Evolutionary conservation across 495 filamentous ascomycete species (phyloP), one percentile per base, ranked within the genome.

Genomic region (Cenococcum geophilum): DNA sequence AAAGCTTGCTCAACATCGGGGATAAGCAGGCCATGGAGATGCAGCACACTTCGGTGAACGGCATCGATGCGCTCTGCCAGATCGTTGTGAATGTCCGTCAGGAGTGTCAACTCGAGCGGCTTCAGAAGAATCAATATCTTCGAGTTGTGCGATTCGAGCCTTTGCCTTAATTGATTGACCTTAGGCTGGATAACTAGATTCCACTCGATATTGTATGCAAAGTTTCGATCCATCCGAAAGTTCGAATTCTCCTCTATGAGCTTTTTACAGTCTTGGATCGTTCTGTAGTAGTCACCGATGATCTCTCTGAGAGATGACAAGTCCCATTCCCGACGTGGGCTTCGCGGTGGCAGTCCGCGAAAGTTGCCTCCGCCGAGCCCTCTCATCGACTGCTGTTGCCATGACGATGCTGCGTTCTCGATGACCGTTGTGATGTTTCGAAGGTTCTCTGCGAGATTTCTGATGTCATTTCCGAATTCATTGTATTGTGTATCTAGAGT

Each of bases 111-210:
- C 45, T 71, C 64, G 2, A 71, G 51, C 14, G 69, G 67, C 50
- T 67, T 64, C 0, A 71, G 32, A 3, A 71, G 53, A 51, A 68
- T 37, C 18, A 45, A 20, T 25, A 71, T 70, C 61, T 71, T 70
- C 35, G 50, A 45, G 35, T 68, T 71, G 47, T 70, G 64, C 22
- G 55, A 53, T 10, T 55, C 18, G 12, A 71, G 37, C 36, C 69
- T 52, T 40, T 55, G 27, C 10, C 50, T 37, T 55, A 71, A 49
- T 1, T 32, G 56, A 8, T 60, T 56, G 35, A 68, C 65, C 5
- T 66, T 51, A 4, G 69, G 68, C 18, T 70, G 57, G 16, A 68
- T 20, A 12, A 65, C 32, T 0, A 70, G 3, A 45, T 70, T 68
- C 60, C 61, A 71, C 47, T 64, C 53, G 20, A 70, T 57, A 57